Percentiles rank a stretch among this genome's conserved stretches.
These are phyloP conservation scores for Tetrahymena thermophila DNA, from an alignment of 73 alveolate species.

Conservation along the genomic window DNA sequence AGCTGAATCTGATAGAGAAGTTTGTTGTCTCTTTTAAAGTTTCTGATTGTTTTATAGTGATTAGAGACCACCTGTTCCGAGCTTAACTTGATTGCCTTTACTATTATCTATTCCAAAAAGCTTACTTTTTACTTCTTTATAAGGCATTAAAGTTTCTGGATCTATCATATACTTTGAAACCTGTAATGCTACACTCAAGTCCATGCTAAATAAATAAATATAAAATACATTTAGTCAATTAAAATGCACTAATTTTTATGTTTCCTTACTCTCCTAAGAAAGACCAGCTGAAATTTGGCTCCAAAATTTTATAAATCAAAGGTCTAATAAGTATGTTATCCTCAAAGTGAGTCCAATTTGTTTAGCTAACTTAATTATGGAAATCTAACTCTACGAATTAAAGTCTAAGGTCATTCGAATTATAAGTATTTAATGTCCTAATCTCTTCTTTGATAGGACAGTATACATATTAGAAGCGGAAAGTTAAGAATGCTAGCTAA, in stretches of 20 bases:
- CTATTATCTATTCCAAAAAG: neutral
- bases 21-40: neutral
- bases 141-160: neutral
- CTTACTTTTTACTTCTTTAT: neutral
- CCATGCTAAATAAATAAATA: neutral
- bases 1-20: neutral
- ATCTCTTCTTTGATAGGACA: constrained; percentile 80
- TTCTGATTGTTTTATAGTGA: neutral
- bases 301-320: neutral
- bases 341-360: neutral
- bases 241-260: neutral
- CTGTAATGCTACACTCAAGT: neutral
- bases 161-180: neutral
- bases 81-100: neutral
- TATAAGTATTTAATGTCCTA: constrained; percentile 56
- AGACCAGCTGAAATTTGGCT: neutral
- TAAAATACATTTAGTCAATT: neutral
- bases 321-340: neutral
- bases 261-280: neutral
- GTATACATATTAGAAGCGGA: constrained; percentile 82
- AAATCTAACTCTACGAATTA: neutral
- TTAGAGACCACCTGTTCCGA: neutral
- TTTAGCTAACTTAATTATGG: neutral
- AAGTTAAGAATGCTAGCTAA: constrained; percentile 86
- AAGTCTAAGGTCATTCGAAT: neutral